These are phyloP conservation scores for Dalbergia oliveri DNA, from an alignment of 306 rosid species.

Conservation along the genomic window DNA sequence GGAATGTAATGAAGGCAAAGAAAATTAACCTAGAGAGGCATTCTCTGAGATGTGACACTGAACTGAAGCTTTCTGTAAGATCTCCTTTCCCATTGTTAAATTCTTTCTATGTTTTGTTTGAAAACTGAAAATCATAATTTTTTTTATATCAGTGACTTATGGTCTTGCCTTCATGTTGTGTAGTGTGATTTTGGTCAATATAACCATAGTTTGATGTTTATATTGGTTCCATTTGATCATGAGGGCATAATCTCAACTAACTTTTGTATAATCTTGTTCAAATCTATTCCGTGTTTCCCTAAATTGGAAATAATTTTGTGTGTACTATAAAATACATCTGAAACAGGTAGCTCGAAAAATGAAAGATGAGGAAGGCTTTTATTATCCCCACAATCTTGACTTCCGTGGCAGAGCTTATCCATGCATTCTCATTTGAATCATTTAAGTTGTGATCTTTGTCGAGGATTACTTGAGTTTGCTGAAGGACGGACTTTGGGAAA, in stretches of 20 bases:
- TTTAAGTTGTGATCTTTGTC: slow-evolving; percentile 85
- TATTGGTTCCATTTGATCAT: slow-evolving; percentile 1
- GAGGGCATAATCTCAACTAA: slow-evolving; percentile 13
- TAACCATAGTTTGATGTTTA: neutral
- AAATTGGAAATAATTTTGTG: slow-evolving; percentile 24
- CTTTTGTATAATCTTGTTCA: slow-evolving; percentile 7
- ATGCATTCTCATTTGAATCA: slow-evolving; percentile 91
- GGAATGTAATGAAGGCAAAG: slow-evolving; percentile 75
- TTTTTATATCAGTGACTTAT: neutral
- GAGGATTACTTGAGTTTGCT: slow-evolving; percentile 84
- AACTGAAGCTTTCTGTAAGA: slow-evolving; percentile 88
- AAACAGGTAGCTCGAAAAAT: slow-evolving; percentile 79
- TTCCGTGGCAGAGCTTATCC: slow-evolving; percentile 87
- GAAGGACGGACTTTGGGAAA: slow-evolving; percentile 81
- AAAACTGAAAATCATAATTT: slow-evolving; percentile 5
- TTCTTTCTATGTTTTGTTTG: neutral
- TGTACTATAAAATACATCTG: slow-evolving; percentile 37
- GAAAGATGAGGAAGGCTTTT: slow-evolving; percentile 85
- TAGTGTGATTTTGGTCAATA: neutral
- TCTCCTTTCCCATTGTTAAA: slow-evolving; percentile 36
- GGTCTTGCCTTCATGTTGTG: slow-evolving; percentile 22
- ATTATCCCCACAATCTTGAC: slow-evolving; percentile 89
- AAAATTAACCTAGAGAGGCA: slow-evolving; percentile 83
- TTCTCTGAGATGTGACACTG: slow-evolving; percentile 80
- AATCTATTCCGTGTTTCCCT: slow-evolving; percentile 28